Evolutionary conservation across 73 alveolate species (phyloP), one percentile per base, ranked within the genome.

Genomic region (Durusdinium trenchii): DNA sequence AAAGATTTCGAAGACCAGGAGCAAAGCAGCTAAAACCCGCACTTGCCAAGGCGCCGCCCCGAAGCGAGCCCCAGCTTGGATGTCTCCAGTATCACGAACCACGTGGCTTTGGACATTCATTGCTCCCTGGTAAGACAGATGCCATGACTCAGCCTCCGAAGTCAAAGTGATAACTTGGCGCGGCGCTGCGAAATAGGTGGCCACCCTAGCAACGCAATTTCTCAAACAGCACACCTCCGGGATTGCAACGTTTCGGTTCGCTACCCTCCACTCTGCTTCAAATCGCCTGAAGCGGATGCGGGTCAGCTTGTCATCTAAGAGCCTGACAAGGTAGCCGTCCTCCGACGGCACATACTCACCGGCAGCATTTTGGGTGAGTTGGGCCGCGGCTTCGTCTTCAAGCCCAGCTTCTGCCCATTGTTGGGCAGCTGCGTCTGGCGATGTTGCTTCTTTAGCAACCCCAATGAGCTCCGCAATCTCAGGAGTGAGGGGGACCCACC

Each of bases 51-150:
- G n/a, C n/a, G n/a, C n/a, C n/a, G n/a, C n/a, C n/a, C n/a, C n/a
- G n/a, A n/a, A n/a, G n/a, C n/a, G n/a, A n/a, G n/a, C n/a, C n/a
- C n/a, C n/a, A n/a, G n/a, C 12, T 7, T 42, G 40, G n/a, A 26
- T 38, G 61, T 36, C 87, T 36, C 62, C 87, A 30, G 35, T 14
- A 3, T 76, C 57, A 9, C 87, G 87, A 3, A 26, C 40, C 7
- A 36, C 61, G 5, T 73, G 85, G 50, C 48, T 35, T 71, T 71
- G 83, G 47, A 71, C 83, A n/a, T 71, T 71, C 28, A 71, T 5
- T 48, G 64, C 64, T 48, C 83, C 83, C 83, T 71, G 83, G 83
- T 71, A 71, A 28, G 83, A 71, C 83, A 71, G 38, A 4, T 71
- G 83, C 50, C 46, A 71, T 20, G 45, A 45, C 48, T n/a, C 47